Evolutionary conservation across 2,329 filamentous ascomycete species (phyloP).

Genomic region (Dactylellina sp.): DNA sequence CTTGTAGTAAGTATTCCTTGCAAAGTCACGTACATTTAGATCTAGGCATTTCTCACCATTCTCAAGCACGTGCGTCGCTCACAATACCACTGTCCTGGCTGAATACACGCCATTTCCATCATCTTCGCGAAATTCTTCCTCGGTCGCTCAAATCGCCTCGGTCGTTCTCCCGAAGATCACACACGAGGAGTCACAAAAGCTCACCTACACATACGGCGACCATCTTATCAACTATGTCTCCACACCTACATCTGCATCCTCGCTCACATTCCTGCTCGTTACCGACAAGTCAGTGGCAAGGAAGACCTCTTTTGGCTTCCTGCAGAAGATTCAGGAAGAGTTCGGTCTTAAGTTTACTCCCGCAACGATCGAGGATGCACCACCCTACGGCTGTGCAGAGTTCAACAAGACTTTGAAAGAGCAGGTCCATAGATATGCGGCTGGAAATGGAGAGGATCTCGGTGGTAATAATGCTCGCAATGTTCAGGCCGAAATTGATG

Average conservation of each 20-base stretch:
- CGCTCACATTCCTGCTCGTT: constrained; percentile 88
- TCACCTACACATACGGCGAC: constrained; percentile 91
- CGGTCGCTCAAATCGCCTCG: constrained; percentile 75
- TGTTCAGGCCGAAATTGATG: constrained; percentile 90
- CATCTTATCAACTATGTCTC: constrained; percentile 97
- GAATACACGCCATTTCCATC: constrained; percentile 82
- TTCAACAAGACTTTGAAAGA: constrained; percentile 75
- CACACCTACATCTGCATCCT: constrained; percentile 74
- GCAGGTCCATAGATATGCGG: constrained; percentile 59
- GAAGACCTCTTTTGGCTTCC: constrained; percentile 90
- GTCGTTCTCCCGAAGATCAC: constrained; percentile 95
- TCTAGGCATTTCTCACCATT: constrained; percentile 45
- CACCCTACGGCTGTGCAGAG: constrained; percentile 87
- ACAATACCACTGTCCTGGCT: constrained; percentile 90
- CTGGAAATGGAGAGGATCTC: constrained; percentile 69
- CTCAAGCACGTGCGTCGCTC: constrained; percentile 86
- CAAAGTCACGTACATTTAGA: constrained; percentile 9
- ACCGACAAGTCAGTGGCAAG: constrained; percentile 83
- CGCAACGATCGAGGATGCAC: constrained; percentile 74
- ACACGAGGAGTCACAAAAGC: constrained; percentile 82
- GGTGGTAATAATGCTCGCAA: constrained; percentile 83
- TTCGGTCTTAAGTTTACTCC: constrained; percentile 80
- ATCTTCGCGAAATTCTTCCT: constrained; percentile 82
- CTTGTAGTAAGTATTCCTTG: constrained; percentile 50
- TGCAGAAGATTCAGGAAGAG: constrained; percentile 87